Base-by-base conservation (phyloP, 2,329 filamentous ascomycete species). In the Colletotrichum aenigma region DNA sequence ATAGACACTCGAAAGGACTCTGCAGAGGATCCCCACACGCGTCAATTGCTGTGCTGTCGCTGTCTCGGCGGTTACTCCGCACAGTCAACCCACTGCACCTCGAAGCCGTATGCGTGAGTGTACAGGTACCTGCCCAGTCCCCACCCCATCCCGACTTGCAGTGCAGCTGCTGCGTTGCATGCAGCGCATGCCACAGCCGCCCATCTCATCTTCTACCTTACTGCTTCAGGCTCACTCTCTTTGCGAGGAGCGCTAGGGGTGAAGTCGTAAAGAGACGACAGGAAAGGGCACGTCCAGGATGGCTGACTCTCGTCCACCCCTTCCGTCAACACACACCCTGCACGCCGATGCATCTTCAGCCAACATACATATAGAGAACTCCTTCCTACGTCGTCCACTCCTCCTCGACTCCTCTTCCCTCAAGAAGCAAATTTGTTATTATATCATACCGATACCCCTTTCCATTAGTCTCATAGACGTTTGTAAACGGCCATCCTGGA, bases 211-310 rank as follows among this genome's bases (percentile, higher is more conserved):
- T 58, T 3, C 18, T 58, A 7, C 21, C 13, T 21, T 7, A 28
- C 26, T 28, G 26, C 26, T 28, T 28, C 26, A 28, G 26, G 26
- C 26, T 28, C 26, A 28, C 5, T 6, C 26, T 28, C 13, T 21
- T 13, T 58, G 55, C 10, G 55, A 21, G n/a, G 18, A 52, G 1
- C 6, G 9, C 30, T 34, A n/a, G 7, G 43, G 43, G 43, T 24
- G 43, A 1, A 0, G 43, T 52, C 43, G n/a, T 0, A 52, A 52
- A 52, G 43, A 52, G 43, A 52, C n/a, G 43, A 52, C 43, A 24
- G 2, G 0, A 24, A 0, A 52, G 7, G n/a, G 43, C 0, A 13
- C n/a, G 43, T 13, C n/a, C 43, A 0, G n/a, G n/a, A 21, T 52
- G 43, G n/a, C 43, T 52, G n/a, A 0, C 43, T 48, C 38, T 43